Evolutionary conservation across 2,329 filamentous ascomycete species (phyloP), one percentile per base, ranked within the genome.

Genomic region (Cryoendolithus antarcticus): DNA sequence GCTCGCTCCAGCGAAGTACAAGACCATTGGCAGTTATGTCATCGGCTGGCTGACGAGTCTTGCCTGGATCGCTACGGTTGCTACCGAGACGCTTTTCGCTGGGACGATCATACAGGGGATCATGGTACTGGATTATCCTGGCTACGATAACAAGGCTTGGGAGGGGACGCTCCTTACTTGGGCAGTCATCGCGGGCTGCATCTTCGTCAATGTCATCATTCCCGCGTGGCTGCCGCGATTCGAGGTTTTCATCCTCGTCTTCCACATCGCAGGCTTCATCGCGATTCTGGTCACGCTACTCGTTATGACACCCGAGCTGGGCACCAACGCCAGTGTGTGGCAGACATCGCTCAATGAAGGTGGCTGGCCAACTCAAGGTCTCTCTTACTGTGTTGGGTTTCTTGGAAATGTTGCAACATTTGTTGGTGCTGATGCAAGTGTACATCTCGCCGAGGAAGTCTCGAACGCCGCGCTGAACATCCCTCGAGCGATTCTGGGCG

Each of bases 231-330:
- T 58, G 4, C 57, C 56, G 2, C 45, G 44, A 28, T 57, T 60
- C 32, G 71, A 75, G 49, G 64, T 65, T 1, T 52, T 60, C 36
- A 56, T 59, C 28, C 42, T 59, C n/a, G 52, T 59, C 33, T 47
- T 74, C 12, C 71, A 74, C 42, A 57, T 74, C 8, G 54, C 68
- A 6, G 71, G 70, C 6, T 74, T 74, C 53, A 65, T 74, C 35
- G 70, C 65, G 0, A 67, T 73, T 35, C 45, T 74, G 7, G 63
- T 68, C 12, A 65, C 67, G 0, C 49, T 73, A 6, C 44, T 47
- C 41, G 52, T 52, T 30, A 50, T 56, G 52, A 39, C 57, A 6
- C 51, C 54, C 6, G 32, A 35, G 9, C 31, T 52, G 24, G 48
- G 48, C 4, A 47, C 52, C 3, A 43, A 46, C 10, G 44, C 49